phyloP scores from a whole-genome alignment of 345 rosid genomes.

The Rhizophora mangle region DNA sequence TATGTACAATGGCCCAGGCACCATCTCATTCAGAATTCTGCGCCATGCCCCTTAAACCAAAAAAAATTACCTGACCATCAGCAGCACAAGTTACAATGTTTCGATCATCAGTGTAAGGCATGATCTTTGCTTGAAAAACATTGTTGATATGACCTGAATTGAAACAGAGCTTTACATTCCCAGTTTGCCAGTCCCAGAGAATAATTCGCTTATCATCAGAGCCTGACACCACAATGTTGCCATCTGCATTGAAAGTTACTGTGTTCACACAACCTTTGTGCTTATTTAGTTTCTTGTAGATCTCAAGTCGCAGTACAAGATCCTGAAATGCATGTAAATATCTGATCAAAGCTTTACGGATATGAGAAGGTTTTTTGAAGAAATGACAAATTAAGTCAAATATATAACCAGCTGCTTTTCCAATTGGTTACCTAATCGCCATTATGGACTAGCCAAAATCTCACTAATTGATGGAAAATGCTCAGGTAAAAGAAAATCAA shows the following conservation, averaged over 20 bases:
- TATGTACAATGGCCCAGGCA: neutral
- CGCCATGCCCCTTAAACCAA: neutral
- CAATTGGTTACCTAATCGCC: too few relatives aligned
- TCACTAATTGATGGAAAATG: too few relatives aligned
- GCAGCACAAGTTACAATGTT: constrained; percentile 89
- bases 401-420: too few relatives aligned
- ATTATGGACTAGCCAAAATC: too few relatives aligned
- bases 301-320: constrained; percentile 62
- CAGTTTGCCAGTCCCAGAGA: constrained; percentile 86
- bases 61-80: constrained; percentile 69
- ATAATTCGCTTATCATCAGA: constrained; percentile 72
- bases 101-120: constrained; percentile 77
- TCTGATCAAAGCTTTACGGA: neutral
- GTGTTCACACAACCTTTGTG: constrained; percentile 88
- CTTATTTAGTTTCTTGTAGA: constrained; percentile 53
- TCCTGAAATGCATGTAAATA: constrained; percentile 41
- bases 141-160: constrained; percentile 65
- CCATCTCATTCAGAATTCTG: neutral
- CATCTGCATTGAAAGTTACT: constrained; percentile 56
- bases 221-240: constrained; percentile 68
- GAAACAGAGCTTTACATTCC: constrained; percentile 56
- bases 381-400: too few relatives aligned
- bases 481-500: too few relatives aligned
- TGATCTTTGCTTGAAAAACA: constrained; percentile 80
- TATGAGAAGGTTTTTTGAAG: too few relatives aligned